Percentiles rank a stretch among this genome's conserved stretches.
Evolutionary conservation across 2,329 filamentous ascomycete genomes (phyloP).

Genomic region (Botryosphaeria agaves): DNA sequence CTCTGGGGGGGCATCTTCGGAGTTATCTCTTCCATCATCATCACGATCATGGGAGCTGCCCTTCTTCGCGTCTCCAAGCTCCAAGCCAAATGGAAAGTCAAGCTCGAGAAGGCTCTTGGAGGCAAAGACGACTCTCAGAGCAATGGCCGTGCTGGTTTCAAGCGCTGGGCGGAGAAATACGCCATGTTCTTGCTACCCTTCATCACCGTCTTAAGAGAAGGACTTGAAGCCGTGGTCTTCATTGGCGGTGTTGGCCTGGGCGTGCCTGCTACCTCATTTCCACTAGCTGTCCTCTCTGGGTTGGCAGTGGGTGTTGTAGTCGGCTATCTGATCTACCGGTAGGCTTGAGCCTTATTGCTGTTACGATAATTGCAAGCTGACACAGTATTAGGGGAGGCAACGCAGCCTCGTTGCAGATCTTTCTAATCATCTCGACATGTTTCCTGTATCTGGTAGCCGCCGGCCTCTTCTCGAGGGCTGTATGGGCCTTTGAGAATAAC

Average conservation of each 20-base stretch:
- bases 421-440: conserved; percentile 68
- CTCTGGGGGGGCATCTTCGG: conserved; percentile 71
- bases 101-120: conserved; percentile 56
- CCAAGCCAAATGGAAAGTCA: conserved; percentile 74
- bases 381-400: conserved; percentile 42
- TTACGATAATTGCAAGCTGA: neutral
- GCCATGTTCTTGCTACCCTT: conserved; percentile 78
- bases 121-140: conserved; percentile 26
- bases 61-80: conserved; percentile 69
- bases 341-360: no score
- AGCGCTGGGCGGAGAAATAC: conserved; percentile 56
- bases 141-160: conserved; percentile 30
- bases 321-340: conserved; percentile 67
- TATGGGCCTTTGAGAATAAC: conserved; percentile 59
- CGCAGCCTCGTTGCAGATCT: conserved; percentile 50
- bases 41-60: conserved; percentile 64
- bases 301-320: conserved; percentile 47
- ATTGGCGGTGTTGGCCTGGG: conserved; percentile 69
- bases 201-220: conserved; percentile 73
- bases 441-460: conserved; percentile 72
- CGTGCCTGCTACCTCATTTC: conserved; percentile 57
- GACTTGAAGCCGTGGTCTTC: conserved; percentile 74
- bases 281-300: conserved; percentile 58
- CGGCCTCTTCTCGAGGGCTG: conserved; percentile 59
- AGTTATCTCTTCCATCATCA: conserved; percentile 60